Evolutionary conservation across 306 rosid genomes (phyloP).

Genomic region (Acacia confusa): DNA sequence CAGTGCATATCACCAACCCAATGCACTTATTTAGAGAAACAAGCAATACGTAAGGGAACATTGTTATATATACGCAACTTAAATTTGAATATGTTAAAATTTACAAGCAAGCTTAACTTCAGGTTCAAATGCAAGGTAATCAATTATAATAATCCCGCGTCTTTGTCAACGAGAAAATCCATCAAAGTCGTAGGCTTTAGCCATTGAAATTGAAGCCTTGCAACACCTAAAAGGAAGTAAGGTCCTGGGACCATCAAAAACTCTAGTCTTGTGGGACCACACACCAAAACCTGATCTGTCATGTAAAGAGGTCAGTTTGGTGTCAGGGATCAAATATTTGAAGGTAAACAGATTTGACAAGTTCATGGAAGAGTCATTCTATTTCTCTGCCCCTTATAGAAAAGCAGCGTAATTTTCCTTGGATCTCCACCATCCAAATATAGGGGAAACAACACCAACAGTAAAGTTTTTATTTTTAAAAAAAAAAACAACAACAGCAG

Average conservation of each 20-base stretch:
- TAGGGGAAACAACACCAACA: not conserved
- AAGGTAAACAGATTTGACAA: not conserved
- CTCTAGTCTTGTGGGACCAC: not conserved
- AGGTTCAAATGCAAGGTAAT: not conserved
- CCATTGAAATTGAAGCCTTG: not conserved
- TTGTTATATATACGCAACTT: not conserved
- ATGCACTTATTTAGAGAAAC: not conserved
- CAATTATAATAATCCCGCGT: not conserved
- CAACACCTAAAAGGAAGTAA: not conserved
- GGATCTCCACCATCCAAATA: not conserved
- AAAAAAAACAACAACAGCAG: not conserved
- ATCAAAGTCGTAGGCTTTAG: not conserved
- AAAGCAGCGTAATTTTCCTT: not conserved
- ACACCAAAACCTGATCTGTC: not conserved
- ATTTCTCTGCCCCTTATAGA: not conserved
- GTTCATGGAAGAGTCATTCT: not conserved
- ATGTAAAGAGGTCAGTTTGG: not conserved
- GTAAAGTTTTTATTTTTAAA: not conserved
- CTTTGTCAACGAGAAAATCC: not conserved
- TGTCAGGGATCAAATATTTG: not conserved
- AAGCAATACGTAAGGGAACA: not conserved
- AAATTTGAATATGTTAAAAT: not conserved
- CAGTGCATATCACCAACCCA: not conserved
- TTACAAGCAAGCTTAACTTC: not conserved
- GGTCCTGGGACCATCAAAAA: not conserved